Evolutionary conservation across 176 grass and related monocot genomes (phyloP).

Genomic region (Oryza meyeriana): DNA sequence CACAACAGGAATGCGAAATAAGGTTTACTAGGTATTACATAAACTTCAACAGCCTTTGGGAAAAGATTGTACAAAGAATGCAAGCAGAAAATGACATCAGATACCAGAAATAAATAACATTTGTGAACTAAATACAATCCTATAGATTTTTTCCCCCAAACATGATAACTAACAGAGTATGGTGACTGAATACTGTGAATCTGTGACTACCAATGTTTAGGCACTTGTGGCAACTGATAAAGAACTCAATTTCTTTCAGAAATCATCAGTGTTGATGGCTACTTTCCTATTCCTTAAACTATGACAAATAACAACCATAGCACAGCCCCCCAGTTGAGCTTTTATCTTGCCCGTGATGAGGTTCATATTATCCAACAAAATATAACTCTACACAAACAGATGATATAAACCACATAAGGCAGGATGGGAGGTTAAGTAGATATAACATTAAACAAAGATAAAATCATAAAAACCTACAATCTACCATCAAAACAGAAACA

Average conservation of each 20-base stretch:
- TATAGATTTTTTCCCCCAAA: background rate
- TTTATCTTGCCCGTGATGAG: background rate
- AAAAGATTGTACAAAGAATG: background rate
- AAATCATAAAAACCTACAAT: background rate
- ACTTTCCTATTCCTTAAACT: background rate
- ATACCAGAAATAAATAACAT: background rate
- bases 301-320: conserved; percentile 11
- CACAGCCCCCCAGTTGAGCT: background rate
- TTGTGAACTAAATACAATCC: background rate
- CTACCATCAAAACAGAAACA: conserved; percentile 15
- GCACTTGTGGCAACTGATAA: background rate
- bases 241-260: background rate
- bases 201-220: background rate
- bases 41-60: background rate
- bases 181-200: background rate
- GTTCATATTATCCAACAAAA: background rate
- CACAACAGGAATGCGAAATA: background rate
- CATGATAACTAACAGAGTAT: background rate
- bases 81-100: background rate
- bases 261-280: background rate
- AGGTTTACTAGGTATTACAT: background rate
- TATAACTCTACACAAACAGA: background rate
- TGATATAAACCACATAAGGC: background rate
- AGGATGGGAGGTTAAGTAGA: background rate
- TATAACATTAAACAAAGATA: background rate